Conservation (phyloP, 495 filamentous ascomycete species). For the Lichenothelia convexa region DNA sequence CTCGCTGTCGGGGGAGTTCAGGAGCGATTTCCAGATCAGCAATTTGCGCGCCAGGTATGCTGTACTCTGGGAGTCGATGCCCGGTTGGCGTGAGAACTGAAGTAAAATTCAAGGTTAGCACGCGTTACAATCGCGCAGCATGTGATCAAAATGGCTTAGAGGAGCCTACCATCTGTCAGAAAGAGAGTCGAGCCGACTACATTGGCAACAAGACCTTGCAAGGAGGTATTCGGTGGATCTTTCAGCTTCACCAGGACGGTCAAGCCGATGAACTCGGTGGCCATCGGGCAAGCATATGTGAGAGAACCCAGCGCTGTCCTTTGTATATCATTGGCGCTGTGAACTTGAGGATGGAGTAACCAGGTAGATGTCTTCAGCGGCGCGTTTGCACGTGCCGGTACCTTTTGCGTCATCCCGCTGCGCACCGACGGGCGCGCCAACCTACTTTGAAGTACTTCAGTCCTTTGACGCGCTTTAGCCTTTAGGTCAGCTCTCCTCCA, state of each 20-base stretch:
- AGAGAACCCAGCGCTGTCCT: no score
- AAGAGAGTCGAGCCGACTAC: conserved; percentile 53
- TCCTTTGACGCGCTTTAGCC: no score
- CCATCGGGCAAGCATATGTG: no score
- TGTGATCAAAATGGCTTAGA: neutral
- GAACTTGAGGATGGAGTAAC: no score
- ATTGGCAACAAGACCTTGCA: conserved; percentile 56
- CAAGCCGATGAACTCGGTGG: conserved; percentile 57
- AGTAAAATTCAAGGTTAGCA: conserved; percentile 1
- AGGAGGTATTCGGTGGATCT: conserved; percentile 41
- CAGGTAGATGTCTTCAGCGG: no score
- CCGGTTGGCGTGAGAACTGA: conserved; percentile 29
- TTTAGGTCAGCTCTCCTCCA: no score
- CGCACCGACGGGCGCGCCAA: no score
- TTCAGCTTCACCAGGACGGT: conserved; percentile 58
- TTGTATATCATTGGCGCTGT: no score
- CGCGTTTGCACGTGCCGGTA: no score
- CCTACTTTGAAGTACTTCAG: no score
- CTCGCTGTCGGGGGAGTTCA: conserved; percentile 3
- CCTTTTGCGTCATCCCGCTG: no score
- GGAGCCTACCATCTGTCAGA: conserved; percentile 52
- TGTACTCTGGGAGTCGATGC: conserved; percentile 28
- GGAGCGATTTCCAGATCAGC: conserved; percentile 34
- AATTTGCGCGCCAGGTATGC: conserved; percentile 36
- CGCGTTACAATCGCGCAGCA: neutral